Evolutionary conservation across 768 basidiomycete species (phyloP), one percentile per base, ranked within the genome.

Genomic region (Hysterangium stoloniferum): DNA sequence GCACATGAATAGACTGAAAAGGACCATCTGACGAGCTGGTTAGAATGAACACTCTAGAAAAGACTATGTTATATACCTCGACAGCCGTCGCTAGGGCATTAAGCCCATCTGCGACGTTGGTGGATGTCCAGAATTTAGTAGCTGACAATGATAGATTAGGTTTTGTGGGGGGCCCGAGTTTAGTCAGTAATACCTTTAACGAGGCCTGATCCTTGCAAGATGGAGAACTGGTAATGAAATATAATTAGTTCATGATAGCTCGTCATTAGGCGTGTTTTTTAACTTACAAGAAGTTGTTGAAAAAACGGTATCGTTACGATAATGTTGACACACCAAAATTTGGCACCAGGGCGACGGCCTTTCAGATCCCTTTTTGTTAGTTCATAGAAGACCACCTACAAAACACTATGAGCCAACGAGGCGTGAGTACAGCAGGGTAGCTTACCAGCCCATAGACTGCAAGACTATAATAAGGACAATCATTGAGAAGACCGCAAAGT

Each of bases 61-160:
- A 48, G 52, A 55, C 37, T 33, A 47, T 36, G 52, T 52, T 64
- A 9, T 25, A 47, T 57, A 86, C 88, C 76, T 95, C 92, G 44
- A 94, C 78, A 57, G 86, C 89, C 28, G 81, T 87, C n/a, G 84
- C 70, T 4, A 96, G 72, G 0, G 92, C 89, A 54, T 82, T 86
- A 25, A 94, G 66, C 1, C 92, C 92, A 53, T 95, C 76, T 0
- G 88, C 78, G 45, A 95, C 79, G 60, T 95, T 94, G 3, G 84
- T 81, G 32, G 72, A 65, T 2, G 90, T 87, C 91, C 92, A 93
- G 60, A 81, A 91, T 50, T 74, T 36, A 0, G 88, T 90, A 15
- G 68, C 88, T 78, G 59, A 57, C 54, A 48, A 34, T 42, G 28
- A 27, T 24, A n/a, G 7, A 19, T 8, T 12, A 9, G 6, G 19